These are phyloP conservation scores for Blakeslea trispora DNA, from an alignment of 371 early-diverging fungal genomes.

Conservation along the genomic window DNA sequence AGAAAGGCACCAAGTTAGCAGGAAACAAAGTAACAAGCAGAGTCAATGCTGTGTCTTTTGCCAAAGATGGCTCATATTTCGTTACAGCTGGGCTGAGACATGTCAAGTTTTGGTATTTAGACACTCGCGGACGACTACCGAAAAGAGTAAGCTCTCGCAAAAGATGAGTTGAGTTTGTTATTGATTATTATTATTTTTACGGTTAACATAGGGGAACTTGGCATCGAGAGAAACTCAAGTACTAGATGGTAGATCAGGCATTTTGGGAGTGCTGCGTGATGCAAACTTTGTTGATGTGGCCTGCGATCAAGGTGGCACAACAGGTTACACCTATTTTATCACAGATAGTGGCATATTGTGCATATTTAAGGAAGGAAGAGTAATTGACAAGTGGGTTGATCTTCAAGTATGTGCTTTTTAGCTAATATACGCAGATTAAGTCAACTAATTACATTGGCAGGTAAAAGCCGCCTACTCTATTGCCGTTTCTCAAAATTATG, in stretches of 20 bases:
- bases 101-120: conserved; percentile 83
- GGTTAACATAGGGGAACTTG: conserved; percentile 25
- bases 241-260: conserved; percentile 75
- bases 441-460: conserved; percentile 24
- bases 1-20: conserved; percentile 64
- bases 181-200: background rate
- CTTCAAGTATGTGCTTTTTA: conserved; percentile 53
- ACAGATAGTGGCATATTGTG: conserved; percentile 73
- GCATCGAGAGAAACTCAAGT: conserved; percentile 55
- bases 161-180: background rate
- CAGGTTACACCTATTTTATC: conserved; percentile 61
- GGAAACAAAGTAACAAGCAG: conserved; percentile 71
- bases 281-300: conserved; percentile 74
- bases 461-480: conserved; percentile 68
- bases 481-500: conserved; percentile 56
- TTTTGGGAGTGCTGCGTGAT: conserved; percentile 67
- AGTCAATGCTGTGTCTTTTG: conserved; percentile 67
- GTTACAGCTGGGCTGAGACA: conserved; percentile 82
- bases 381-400: conserved; percentile 81
- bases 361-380: conserved; percentile 64
- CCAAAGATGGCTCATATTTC: conserved; percentile 69
- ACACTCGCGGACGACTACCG: conserved; percentile 45
- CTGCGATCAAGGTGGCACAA: conserved; percentile 49
- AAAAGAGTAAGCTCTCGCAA: conserved; percentile 33
- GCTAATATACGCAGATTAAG: background rate